Conservation (phyloP, 139 green algal genomes). For the Bryopsis sp. region DNA sequence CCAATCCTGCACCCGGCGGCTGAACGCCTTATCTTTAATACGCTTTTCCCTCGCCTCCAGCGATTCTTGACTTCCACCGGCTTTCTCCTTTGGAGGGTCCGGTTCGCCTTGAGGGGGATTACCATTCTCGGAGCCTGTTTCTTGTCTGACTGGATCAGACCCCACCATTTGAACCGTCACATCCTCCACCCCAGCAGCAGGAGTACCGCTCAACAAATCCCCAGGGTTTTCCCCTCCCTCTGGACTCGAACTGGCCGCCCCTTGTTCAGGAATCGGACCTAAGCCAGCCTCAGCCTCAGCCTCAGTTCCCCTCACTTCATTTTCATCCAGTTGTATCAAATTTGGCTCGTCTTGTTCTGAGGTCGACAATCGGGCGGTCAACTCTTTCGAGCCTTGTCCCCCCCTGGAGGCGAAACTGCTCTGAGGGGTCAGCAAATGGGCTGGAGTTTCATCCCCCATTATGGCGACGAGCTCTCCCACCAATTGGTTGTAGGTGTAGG, state of each 20-base stretch:
- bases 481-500: conserved; percentile 11
- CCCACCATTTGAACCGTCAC: too few relatives aligned
- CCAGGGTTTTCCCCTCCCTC: too few relatives aligned
- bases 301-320: neutral
- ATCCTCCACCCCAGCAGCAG: too few relatives aligned
- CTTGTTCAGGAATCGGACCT: too few relatives aligned
- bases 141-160: too few relatives aligned
- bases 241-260: too few relatives aligned
- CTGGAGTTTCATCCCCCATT: neutral
- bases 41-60: neutral
- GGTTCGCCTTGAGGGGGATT: too few relatives aligned
- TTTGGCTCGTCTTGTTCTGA: neutral
- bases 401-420: neutral
- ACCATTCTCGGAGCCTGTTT: too few relatives aligned
- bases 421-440: neutral
- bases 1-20: conserved; percentile 48
- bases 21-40: too few relatives aligned
- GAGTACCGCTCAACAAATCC: too few relatives aligned
- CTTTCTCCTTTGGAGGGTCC: neutral
- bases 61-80: neutral
- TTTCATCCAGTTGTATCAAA: neutral
- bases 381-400: too few relatives aligned
- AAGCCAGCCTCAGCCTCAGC: too few relatives aligned
- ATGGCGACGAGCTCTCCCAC: neutral
- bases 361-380: neutral